Base-by-base conservation (phyloP, 805 yeast species). In the Saturnispora besseyi region DNA sequence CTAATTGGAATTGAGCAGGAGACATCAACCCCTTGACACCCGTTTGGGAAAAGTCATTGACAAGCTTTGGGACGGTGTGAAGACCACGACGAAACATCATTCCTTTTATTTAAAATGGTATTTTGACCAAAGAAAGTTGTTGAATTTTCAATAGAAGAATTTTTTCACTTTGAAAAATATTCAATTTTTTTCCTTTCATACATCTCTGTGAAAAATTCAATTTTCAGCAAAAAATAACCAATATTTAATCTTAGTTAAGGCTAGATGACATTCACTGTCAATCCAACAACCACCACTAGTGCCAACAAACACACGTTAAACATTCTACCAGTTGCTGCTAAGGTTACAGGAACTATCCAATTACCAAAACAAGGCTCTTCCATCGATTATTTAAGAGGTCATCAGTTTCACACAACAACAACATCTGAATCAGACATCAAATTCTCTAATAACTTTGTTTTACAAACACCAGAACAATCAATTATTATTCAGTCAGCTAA, bases 11-110 rank as follows among this genome's bases (percentile, higher is more conserved):
- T 32, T 88, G 96, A 49, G 73, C 63, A 2, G 81, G 60, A 5
- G 84, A 71, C 70, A 77, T 84, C 45, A 88, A 68, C 0, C 89
- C 88, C 49, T 73, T 67, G 53, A 87, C 75, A 10, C 91, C 91
- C 10, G 66, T 54, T 24, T 15, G 28, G 11, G 42, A 22, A 38
- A 38, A 24, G 11, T 15, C 28, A 6, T 28, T 33, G 15, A 34
- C 5, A 7, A 47, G 30, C 11, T 26, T 40, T 32, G 50, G 50
- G 26, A 47, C 45, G 7, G 50, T 41, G 30, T 47, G 50, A 9
- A 46, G 43, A 38, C 43, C 18, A 45, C 48, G 48, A 11, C 18
- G 29, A 37, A 37, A 34, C 28, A 22, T 22, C 41, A 33, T 45
- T 26, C 31, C 22, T 31, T 31, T 13, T 21, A n/a, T 29, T 26